A percentile compares a stretch with the other conserved stretches of the same genome.
These are phyloP conservation scores for Lipomyces chichibuensis DNA, from an alignment of 805 yeast genomes.

Conservation along the genomic window DNA sequence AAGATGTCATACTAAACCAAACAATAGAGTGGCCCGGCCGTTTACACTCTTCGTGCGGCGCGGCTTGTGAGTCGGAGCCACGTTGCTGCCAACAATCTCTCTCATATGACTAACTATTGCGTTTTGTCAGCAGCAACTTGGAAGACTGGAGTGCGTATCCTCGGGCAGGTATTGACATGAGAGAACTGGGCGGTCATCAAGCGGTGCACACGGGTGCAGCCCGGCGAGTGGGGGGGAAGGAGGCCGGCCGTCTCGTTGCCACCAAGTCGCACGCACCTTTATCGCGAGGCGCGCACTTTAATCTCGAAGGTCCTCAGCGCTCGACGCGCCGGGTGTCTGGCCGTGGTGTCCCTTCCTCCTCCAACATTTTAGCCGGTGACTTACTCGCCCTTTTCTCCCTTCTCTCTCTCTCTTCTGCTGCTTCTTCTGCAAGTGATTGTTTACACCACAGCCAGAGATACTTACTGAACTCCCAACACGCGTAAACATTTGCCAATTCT, in stretches of 20 bases:
- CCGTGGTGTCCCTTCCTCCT: neutral
- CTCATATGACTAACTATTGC: too few species aligned
- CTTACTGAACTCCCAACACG: neutral
- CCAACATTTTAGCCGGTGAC: too few species aligned
- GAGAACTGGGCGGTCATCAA: neutral
- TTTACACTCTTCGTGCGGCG: neutral
- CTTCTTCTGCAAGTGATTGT: neutral
- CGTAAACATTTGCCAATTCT: too few species aligned
- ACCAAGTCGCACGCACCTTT: neutral
- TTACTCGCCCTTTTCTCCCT: neutral
- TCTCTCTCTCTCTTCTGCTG: neutral
- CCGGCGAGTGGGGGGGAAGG: neutral
- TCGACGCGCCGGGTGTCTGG: too few species aligned
- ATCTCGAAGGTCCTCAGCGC: too few species aligned
- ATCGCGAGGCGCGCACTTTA: neutral
- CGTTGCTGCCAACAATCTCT: neutral
- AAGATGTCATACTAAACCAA: too few species aligned
- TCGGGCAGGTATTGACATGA: neutral
- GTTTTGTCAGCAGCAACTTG: too few species aligned
- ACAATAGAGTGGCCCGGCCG: too few species aligned
- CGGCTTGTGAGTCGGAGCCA: neutral
- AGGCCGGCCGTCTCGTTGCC: neutral
- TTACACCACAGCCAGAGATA: neutral
- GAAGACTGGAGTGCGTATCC: neutral
- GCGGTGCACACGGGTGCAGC: neutral